Conservation (phyloP, 208 protist species). For the Wallacemonas rigidus region DNA sequence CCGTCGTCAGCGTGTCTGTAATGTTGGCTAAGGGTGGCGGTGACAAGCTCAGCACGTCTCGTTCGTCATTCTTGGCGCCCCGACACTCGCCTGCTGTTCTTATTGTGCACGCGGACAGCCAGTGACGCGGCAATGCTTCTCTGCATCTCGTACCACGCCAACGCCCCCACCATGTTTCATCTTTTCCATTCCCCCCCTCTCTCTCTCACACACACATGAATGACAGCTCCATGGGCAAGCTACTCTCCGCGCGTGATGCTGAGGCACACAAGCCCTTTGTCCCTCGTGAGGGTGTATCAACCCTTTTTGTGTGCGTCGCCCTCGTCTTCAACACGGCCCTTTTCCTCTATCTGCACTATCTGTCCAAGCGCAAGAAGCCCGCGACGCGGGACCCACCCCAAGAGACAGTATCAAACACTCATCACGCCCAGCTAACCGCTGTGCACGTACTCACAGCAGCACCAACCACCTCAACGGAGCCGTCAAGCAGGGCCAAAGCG, state of each 20-base stretch:
- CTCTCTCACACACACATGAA: neutral
- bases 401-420: neutral
- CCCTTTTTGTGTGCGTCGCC: neutral
- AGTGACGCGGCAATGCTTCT: no score
- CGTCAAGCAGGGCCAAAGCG: neutral
- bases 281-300: neutral
- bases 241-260: neutral
- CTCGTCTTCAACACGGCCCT: slow-evolving; percentile 3
- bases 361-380: neutral
- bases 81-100: no score
- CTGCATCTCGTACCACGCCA: no score
- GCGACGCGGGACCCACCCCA: neutral
- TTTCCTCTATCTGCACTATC: neutral
- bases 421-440: neutral
- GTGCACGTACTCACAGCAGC: neutral
- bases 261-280: slow-evolving; percentile 4
- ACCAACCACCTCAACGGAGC: neutral
- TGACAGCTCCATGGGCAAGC: neutral
- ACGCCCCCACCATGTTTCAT: neutral
- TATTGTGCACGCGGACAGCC: no score
- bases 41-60: no score
- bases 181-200: neutral
- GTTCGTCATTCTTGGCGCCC: no score
- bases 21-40: no score
- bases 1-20: no score